Evolutionary conservation across 768 basidiomycete genomes (phyloP), one percentile per base, ranked within the genome.

Genomic region (Panus rudis): DNA sequence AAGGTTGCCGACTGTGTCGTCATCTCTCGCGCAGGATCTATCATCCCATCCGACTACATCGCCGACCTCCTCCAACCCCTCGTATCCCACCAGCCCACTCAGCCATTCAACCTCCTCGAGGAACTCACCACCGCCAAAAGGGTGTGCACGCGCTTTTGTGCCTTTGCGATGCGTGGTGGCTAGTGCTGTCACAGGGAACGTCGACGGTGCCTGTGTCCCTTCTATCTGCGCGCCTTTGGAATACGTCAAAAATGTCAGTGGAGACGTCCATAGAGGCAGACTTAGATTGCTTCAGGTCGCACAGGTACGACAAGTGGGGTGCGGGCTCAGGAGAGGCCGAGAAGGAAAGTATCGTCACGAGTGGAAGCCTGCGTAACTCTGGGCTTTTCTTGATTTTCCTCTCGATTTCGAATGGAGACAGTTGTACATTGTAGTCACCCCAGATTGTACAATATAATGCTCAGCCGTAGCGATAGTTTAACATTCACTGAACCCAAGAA

Each of bases 21-120:
- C 25, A 52, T 55, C 42, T 55, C 51, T 47, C 41, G 54, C 16
- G 54, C 52, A 41, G 54, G 54, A 26, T 55, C 49, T 35, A 55
- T 52, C 39, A 55, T 55, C 19, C 39, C 51, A n/a, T 52, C 49
- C 13, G 54, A 55, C 37, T 43, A 47, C 23, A 47, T 56, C 26
- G 45, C 52, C 3, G 52, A 53, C 28, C 30, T 53, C 21, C 26
- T 56, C 26, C 47, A 53, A 42, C 49, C 50, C 17, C n/a, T 48
- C 28, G 46, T 46, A 39, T 23, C 6, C 21, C n/a, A 39, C 22
- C 7, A 37, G 35, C 35, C 11, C 10, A 20, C 35, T 24, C 12
- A 39, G 26, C 21, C 13, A 23, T 24, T 20, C 38, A 24, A 28
- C 24, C 5, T 14, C 8, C 40, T 16, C 31, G 14, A 41, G 47